Conservation (phyloP, 2,329 filamentous ascomycete genomes). For the Paraconiothyrium sp. region DNA sequence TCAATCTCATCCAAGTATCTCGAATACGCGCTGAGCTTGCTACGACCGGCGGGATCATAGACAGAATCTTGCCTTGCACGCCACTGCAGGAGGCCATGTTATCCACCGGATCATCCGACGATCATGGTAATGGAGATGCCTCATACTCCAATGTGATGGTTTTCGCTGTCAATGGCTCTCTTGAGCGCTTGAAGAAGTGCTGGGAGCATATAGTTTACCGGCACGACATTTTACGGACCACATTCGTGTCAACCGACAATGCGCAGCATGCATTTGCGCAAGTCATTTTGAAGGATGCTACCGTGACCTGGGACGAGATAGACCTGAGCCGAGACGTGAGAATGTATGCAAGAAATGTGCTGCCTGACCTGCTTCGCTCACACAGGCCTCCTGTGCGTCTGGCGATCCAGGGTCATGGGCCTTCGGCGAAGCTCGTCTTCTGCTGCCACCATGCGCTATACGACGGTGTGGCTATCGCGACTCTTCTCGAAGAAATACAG, state of each 20-base stretch:
- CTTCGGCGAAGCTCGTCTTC: constrained; percentile 54
- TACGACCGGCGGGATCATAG: constrained; percentile 48
- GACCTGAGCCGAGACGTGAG: constrained; percentile 38
- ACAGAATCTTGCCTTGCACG: constrained; percentile 79
- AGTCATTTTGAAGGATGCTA: constrained; percentile 67
- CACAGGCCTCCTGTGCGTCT: constrained; percentile 50
- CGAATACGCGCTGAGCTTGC: constrained; percentile 27
- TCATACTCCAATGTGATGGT: constrained; percentile 79
- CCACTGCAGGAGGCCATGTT: constrained; percentile 91
- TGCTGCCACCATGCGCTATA: constrained; percentile 85
- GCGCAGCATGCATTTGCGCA: constrained; percentile 73
- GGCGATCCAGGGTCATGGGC: constrained; percentile 30
- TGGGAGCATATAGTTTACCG: constrained; percentile 72
- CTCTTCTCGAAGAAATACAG: constrained; percentile 77
- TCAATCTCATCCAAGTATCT: constrained; percentile 25
- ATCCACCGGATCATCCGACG: constrained; percentile 59
- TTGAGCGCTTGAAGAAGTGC: constrained; percentile 61
- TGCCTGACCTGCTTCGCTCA: constrained; percentile 59
- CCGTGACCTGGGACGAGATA: constrained; percentile 52
- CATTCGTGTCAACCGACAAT: constrained; percentile 73
- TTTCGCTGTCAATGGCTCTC: constrained; percentile 66
- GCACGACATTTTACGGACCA: constrained; percentile 81
- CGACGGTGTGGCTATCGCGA: constrained; percentile 79
- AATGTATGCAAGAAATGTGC: constrained; percentile 53
- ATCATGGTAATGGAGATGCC: constrained; percentile 39